phyloP scores from a whole-genome alignment of 257 asterid genomes.

The Solanum gracilifrons region DNA sequence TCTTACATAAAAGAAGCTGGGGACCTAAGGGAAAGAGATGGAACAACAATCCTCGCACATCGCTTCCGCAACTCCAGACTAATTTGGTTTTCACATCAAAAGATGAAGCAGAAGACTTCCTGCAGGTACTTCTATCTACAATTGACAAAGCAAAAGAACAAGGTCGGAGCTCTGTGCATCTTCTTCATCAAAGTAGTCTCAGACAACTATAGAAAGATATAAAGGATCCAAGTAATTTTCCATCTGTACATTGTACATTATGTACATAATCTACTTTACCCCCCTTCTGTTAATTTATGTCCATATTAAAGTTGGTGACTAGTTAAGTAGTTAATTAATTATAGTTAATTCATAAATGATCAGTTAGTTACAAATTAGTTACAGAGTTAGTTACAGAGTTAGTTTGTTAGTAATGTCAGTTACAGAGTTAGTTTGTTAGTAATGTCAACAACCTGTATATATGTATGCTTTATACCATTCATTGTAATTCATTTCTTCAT shows the following conservation, averaged over 20 bases:
- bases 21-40: slow-evolving; percentile 29
- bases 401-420: too few species aligned
- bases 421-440: too few species aligned
- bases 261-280: not conserved
- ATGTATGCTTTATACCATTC: too few species aligned
- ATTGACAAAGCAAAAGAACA: slow-evolving; percentile 55
- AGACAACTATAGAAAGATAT: slow-evolving; percentile 11
- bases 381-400: too few species aligned
- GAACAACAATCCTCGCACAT: slow-evolving; percentile 26
- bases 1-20: slow-evolving; percentile 30
- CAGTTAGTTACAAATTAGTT: too few species aligned
- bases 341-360: too few species aligned
- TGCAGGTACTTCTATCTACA: slow-evolving; percentile 40
- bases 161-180: slow-evolving; percentile 44
- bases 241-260: not conserved
- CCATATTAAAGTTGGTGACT: too few species aligned
- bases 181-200: slow-evolving; percentile 60
- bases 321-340: too few species aligned
- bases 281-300: not conserved
- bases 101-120: slow-evolving; percentile 55
- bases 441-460: too few species aligned
- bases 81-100: slow-evolving; percentile 35
- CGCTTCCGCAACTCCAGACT: slow-evolving; percentile 62
- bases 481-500: too few species aligned
- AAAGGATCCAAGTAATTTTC: not conserved